phyloP scores from a whole-genome alignment of 768 basidiomycete species.

The Hydnum rufescens region DNA sequence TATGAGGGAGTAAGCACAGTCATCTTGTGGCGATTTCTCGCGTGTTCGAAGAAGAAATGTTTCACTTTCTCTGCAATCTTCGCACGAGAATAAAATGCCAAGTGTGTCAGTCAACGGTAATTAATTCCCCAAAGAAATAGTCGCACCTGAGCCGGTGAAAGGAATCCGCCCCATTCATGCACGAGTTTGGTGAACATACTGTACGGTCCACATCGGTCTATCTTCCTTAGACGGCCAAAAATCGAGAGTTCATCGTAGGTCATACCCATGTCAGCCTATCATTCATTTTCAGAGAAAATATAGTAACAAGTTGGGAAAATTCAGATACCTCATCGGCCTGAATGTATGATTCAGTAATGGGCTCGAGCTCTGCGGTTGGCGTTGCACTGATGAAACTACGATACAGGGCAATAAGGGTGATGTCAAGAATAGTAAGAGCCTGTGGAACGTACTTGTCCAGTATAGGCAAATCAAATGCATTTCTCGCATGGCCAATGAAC shows the following conservation, averaged over 20 bases:
- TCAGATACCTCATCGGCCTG: constrained; percentile 83
- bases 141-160: constrained; percentile 66
- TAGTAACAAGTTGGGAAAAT: constrained; percentile 3
- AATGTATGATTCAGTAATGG: constrained; percentile 82
- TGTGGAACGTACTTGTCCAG: constrained; percentile 36
- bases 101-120: not conserved
- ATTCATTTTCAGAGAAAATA: not conserved
- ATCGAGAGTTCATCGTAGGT: constrained; percentile 92
- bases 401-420: not conserved
- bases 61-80: constrained; percentile 97
- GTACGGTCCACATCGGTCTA: constrained; percentile 95
- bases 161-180: constrained; percentile 74
- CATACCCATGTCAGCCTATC: constrained; percentile 97
- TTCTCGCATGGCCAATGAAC: constrained; percentile 73
- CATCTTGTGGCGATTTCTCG: constrained; percentile 97
- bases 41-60: constrained; percentile 90
- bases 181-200: constrained; percentile 92
- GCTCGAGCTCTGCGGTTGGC: constrained; percentile 92
- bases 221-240: constrained; percentile 82
- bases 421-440: not conserved
- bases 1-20: constrained; percentile 86
- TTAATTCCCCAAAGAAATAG: not conserved
- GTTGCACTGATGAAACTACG: constrained; percentile 73
- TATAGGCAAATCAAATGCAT: constrained; percentile 67
- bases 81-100: not conserved